Conservation (phyloP, 2,329 filamentous ascomycete species). For the Alternaria solani region DNA sequence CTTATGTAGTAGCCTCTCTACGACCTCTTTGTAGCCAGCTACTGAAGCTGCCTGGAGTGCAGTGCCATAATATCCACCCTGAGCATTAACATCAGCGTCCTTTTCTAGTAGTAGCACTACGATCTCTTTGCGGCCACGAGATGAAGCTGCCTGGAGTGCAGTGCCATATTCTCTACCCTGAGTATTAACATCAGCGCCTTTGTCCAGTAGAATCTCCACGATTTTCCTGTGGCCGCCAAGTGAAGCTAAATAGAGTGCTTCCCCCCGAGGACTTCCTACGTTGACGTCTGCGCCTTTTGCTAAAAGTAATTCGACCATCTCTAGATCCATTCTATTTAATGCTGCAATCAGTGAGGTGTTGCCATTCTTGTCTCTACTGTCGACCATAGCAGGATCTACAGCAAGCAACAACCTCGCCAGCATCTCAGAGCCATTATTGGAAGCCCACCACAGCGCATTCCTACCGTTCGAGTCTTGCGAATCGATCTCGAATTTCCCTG, state of each 20-base stretch:
- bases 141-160: conserved; percentile 13
- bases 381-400: not conserved
- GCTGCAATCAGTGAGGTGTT: conserved; percentile 12
- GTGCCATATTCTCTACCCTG: not conserved
- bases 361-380: conserved; percentile 6
- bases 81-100: not conserved
- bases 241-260: too few relatives aligned
- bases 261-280: not conserved
- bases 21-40: not conserved
- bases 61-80: not conserved
- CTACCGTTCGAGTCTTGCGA: too few relatives aligned
- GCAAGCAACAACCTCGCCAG: not conserved
- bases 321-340: not conserved
- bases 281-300: conserved; percentile 4
- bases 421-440: not conserved
- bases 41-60: conserved; percentile 5
- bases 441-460: not conserved
- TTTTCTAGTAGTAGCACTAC: conserved; percentile 5
- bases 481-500: not conserved
- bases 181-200: too few relatives aligned
- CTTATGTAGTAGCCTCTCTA: conserved; percentile 1
- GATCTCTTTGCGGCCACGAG: not conserved
- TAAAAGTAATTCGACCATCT: not conserved
- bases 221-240: too few relatives aligned
- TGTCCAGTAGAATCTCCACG: too few relatives aligned